These are phyloP conservation scores for Davidsoniella eucalypti DNA, from an alignment of 2,329 filamentous ascomycete genomes.

Conservation along the genomic window DNA sequence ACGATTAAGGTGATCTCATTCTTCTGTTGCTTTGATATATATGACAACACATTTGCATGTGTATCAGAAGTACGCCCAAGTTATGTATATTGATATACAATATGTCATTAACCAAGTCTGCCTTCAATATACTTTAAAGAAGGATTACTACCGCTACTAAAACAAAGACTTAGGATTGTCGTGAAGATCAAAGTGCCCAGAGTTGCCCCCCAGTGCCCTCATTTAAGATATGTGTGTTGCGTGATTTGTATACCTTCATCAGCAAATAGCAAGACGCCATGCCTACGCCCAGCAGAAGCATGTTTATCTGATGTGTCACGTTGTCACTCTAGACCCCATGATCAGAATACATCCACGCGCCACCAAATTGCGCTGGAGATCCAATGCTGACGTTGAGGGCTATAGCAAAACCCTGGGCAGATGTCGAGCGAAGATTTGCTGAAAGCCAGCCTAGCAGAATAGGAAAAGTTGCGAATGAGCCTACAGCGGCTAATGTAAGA, in stretches of 20 bases:
- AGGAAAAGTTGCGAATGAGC: conserved; percentile 52
- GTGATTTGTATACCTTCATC: not conserved
- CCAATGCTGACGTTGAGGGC: conserved; percentile 52
- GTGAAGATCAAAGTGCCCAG: not conserved
- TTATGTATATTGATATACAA: too few species aligned
- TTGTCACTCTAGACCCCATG: conserved; percentile 45
- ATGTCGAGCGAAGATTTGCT: conserved; percentile 49
- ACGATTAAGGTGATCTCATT: conserved; percentile 20
- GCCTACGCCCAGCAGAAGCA: conserved; percentile 35
- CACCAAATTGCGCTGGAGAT: conserved; percentile 54
- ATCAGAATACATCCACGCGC: conserved; percentile 41
- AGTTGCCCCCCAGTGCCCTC: not conserved
- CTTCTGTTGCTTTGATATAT: too few species aligned
- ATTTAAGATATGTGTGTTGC: not conserved
- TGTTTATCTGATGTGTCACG: conserved; percentile 51
- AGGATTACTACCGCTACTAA: too few species aligned
- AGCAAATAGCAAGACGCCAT: conserved; percentile 21
- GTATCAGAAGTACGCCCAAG: too few species aligned
- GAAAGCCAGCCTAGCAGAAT: conserved; percentile 56
- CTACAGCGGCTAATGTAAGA: conserved; percentile 49
- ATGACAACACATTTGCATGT: too few species aligned
- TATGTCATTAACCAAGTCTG: too few species aligned
- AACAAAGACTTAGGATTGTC: too few species aligned
- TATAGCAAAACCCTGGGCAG: conserved; percentile 49
- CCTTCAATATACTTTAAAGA: too few species aligned